phyloP scores from a whole-genome alignment of 495 filamentous ascomycete genomes.

The Penicillium bialowiezense region DNA sequence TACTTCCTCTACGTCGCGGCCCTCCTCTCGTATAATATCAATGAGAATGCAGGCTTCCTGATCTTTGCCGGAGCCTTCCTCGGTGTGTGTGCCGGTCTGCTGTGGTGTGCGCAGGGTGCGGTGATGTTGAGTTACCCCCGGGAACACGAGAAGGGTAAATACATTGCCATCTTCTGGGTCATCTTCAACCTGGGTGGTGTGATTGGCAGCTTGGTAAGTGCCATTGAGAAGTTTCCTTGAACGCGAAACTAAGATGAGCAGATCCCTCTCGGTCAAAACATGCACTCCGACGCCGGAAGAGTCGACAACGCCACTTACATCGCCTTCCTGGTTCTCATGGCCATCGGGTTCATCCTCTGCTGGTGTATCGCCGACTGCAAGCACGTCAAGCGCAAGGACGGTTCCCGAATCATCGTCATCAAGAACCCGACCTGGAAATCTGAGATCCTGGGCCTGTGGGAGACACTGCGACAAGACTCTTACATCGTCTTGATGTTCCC shows the following conservation, averaged over 20 bases:
- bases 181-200: slow-evolving; percentile 95
- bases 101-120: slow-evolving; percentile 91
- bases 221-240: neutral
- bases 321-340: slow-evolving; percentile 86
- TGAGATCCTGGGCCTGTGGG: slow-evolving; percentile 74
- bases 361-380: slow-evolving; percentile 73
- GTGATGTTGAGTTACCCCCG: slow-evolving; percentile 94
- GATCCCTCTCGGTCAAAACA: slow-evolving; percentile 79
- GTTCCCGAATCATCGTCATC: slow-evolving; percentile 79
- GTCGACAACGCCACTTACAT: slow-evolving; percentile 87
- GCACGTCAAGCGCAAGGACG: slow-evolving; percentile 74
- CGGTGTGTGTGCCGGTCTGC: slow-evolving; percentile 75
- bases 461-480: slow-evolving; percentile 67
- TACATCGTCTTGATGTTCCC: slow-evolving; percentile 86
- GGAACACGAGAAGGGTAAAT: slow-evolving; percentile 79
- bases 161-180: slow-evolving; percentile 89
- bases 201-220: slow-evolving; percentile 73
- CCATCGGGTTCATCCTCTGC: slow-evolving; percentile 68
- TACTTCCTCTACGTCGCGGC: slow-evolving; percentile 81
- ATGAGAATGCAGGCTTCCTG: slow-evolving; percentile 55
- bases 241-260: slow-evolving; percentile 13
- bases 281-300: slow-evolving; percentile 55
- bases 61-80: slow-evolving; percentile 58
- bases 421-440: slow-evolving; percentile 80
- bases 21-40: slow-evolving; percentile 82